Evolutionary conservation across 1,284 basidiomycete species (phyloP).

Genomic region (Ceratobasidium sp.): DNA sequence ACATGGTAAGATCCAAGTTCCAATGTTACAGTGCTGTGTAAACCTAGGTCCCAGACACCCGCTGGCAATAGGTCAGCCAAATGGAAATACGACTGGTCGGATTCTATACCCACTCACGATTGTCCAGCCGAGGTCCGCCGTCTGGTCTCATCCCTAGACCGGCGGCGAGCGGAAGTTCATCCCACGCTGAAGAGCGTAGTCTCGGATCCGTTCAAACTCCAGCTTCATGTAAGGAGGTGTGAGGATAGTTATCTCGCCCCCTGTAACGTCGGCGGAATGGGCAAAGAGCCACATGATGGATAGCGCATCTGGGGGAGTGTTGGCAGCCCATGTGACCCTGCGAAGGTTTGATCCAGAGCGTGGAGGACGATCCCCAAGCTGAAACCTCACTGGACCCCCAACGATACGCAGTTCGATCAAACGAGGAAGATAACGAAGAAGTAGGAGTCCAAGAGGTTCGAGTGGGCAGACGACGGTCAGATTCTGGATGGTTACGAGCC

Average conservation of each 20-base stretch:
- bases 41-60: too few relatives aligned
- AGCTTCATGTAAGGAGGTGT: background rate
- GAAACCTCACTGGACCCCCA: background rate
- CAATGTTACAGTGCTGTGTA: too few relatives aligned
- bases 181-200: background rate
- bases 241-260: background rate
- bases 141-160: too few relatives aligned
- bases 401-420: slow-evolving; percentile 15
- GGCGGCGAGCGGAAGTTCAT: slow-evolving; percentile 1
- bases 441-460: background rate
- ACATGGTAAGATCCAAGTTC: too few relatives aligned
- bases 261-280: background rate
- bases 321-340: slow-evolving; percentile 17
- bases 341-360: slow-evolving; percentile 5
- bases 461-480: slow-evolving; percentile 3
- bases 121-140: too few relatives aligned
- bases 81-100: too few relatives aligned
- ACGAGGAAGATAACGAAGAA: slow-evolving; percentile 1
- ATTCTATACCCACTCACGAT: too few relatives aligned
- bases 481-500: background rate
- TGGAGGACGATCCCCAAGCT: background rate
- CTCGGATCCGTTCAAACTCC: slow-evolving; percentile 1
- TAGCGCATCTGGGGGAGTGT: slow-evolving; percentile 8
- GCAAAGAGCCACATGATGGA: slow-evolving; percentile 13
- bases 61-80: too few relatives aligned